These are phyloP conservation scores for Ceratocystis diversiconidia DNA, from an alignment of 2,329 filamentous ascomycete genomes.

Conservation along the genomic window DNA sequence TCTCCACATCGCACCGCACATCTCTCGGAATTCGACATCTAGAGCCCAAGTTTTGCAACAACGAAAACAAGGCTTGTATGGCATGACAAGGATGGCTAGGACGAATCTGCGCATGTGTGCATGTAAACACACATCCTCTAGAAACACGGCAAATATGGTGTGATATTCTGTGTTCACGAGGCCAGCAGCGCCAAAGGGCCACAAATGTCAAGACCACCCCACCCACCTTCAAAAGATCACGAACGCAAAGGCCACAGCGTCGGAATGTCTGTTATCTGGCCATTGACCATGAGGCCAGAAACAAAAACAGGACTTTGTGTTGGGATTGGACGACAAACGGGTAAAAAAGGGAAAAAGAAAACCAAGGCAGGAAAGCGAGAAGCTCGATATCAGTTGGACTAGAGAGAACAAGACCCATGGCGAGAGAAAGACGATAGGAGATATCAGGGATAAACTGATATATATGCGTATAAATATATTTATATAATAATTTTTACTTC, in stretches of 20 bases:
- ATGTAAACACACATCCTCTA: neutral
- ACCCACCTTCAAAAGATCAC: neutral
- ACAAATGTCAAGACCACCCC: neutral
- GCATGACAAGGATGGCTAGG: neutral
- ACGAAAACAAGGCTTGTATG: neutral
- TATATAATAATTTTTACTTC: too few relatives aligned
- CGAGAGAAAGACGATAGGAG: too few relatives aligned
- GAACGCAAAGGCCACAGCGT: neutral
- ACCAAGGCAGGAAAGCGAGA: neutral
- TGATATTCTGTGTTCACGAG: neutral
- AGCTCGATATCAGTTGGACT: neutral
- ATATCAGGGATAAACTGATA: too few relatives aligned
- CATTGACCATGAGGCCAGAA: neutral
- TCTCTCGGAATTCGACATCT: neutral
- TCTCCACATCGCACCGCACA: neutral
- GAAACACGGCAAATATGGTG: neutral
- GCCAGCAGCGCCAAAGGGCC: too few relatives aligned
- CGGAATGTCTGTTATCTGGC: neutral
- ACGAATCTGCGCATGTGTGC: neutral
- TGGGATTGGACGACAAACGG: too few relatives aligned
- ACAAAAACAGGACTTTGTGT: too few relatives aligned
- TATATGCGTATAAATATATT: too few relatives aligned
- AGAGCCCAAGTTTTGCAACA: neutral
- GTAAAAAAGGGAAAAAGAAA: too few relatives aligned
- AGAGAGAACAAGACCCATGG: too few relatives aligned